Evolutionary conservation across 495 filamentous ascomycete genomes (phyloP).

Genomic region (Hypoxylon cercidicola): DNA sequence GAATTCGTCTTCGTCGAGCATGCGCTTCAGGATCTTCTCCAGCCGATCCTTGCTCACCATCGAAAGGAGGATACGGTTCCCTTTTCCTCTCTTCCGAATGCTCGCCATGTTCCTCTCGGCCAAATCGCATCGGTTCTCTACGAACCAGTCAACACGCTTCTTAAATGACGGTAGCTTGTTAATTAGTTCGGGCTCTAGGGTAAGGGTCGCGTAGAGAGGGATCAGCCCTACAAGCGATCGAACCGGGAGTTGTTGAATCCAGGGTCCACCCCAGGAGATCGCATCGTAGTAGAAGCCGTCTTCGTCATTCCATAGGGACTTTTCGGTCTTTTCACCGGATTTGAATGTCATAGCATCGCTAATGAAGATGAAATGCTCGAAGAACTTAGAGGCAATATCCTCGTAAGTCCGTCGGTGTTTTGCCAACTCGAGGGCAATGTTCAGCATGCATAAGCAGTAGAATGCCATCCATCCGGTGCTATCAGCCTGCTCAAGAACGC

Average conservation of each 20-base stretch:
- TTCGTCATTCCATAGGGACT: conserved; percentile 93
- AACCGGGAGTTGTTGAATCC: conserved; percentile 90
- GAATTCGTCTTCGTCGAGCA: conserved; percentile 96
- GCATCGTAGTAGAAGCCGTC: conserved; percentile 99
- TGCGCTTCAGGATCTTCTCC: conserved; percentile 83
- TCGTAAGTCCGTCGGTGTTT: conserved; percentile 97
- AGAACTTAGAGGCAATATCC: conserved; percentile 98
- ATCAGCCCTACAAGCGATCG: conserved; percentile 92
- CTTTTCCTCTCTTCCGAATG: conserved; percentile 88
- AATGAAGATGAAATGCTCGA: conserved; percentile 97
- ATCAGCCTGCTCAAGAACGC: conserved; percentile 93
- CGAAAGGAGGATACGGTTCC: conserved; percentile 82
- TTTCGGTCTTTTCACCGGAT: conserved; percentile 74
- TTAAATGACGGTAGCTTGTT: conserved; percentile 95
- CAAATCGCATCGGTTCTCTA: conserved; percentile 83
- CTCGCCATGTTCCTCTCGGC: conserved; percentile 93
- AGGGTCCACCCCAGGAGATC: conserved; percentile 92
- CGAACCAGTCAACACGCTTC: conserved; percentile 90
- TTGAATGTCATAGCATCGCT: conserved; percentile 97
- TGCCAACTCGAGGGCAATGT: conserved; percentile 92
- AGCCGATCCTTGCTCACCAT: conserved; percentile 91
- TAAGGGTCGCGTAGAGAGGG: conserved; percentile 89
- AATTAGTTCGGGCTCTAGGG: conserved; percentile 91
- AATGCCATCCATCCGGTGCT: conserved; percentile 99
- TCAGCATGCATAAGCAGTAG: conserved; percentile 94